Evolutionary conservation across 2,329 filamentous ascomycete genomes (phyloP).

Genomic region (Penicillium crustosum): DNA sequence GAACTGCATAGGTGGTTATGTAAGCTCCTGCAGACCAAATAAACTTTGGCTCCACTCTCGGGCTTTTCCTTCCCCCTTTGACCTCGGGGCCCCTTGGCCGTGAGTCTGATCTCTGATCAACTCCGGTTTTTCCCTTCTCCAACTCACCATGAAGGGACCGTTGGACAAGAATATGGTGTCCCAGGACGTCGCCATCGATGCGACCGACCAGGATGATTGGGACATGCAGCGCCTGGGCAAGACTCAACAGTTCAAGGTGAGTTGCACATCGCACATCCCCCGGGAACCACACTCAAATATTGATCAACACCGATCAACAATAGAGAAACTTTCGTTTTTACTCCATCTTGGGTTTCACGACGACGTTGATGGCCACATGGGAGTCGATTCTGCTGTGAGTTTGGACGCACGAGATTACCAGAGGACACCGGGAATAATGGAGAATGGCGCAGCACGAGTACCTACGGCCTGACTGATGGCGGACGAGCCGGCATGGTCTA

Average conservation of each 20-base stretch:
- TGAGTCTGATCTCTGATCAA: too few species aligned
- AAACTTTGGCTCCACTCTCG: too few species aligned
- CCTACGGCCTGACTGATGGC: slow-evolving; percentile 32
- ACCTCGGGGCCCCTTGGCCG: too few species aligned
- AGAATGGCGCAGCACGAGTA: slow-evolving; percentile 24
- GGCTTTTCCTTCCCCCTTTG: too few species aligned
- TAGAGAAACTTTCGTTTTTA: slow-evolving; percentile 44
- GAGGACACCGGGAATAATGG: slow-evolving; percentile 3
- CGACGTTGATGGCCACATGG: slow-evolving; percentile 44
- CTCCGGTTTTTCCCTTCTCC: background rate
- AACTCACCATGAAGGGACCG: background rate
- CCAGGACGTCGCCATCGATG: slow-evolving; percentile 19
- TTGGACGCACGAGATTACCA: background rate
- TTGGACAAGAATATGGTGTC: slow-evolving; percentile 17
- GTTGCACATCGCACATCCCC: slow-evolving; percentile 3
- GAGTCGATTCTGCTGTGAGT: slow-evolving; percentile 42
- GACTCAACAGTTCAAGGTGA: slow-evolving; percentile 48
- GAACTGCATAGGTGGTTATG: too few species aligned
- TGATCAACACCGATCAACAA: slow-evolving; percentile 20
- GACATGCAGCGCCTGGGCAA: slow-evolving; percentile 54
- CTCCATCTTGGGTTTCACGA: slow-evolving; percentile 43
- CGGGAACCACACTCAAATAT: background rate
- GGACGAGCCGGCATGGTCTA: slow-evolving; percentile 41
- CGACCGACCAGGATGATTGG: slow-evolving; percentile 24
- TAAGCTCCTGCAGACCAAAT: too few species aligned